Base-by-base conservation (phyloP, 768 basidiomycete genomes). In the Termitomyces sp. region DNA sequence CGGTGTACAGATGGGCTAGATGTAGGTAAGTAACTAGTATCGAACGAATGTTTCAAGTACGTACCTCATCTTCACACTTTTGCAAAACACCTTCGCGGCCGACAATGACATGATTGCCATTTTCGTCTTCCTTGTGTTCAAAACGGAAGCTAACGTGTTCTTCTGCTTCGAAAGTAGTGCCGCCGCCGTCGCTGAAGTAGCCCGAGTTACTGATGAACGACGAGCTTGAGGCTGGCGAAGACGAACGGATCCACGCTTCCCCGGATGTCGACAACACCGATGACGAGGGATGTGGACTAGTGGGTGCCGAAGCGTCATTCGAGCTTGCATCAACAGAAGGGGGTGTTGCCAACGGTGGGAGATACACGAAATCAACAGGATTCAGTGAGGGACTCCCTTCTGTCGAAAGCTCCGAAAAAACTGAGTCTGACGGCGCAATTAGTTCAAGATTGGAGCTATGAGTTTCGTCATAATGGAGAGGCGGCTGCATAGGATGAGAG, bases 31-130 rank as follows among this genome's bases (percentile, higher is more conserved):
- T 16, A 36, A 56, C 22, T 14, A 8, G 9, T 53, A 30, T 30
- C 22, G 20, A 27, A 22, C 56, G 34, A 24, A 9, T 39, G 33
- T 27, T 52, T 46, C 33, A 36, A 16, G 7, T 20, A 32, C 60
- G 18, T 16, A 84, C 88, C 80, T 93, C 90, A 66, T 93, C 91
- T 68, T 93, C 90, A 63, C 91, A 93, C 55, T 74, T 76, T 45
- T 78, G 70, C 22, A 92, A 65, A 30, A 78, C 74, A 0, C 89
- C 90, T 65, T 91, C 89, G 14, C 87, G 69, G 0, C 91, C 90
- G 4, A 85, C 70, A 0, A 93, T 77, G 30, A 89, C 75, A 69
- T 91, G 86, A 62, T 89, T 78, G 0, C 90, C 89, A 63, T 89
- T 72, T 16, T 80, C 83, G 52, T 86, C 83, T 55, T 83, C 72